phyloP scores from a whole-genome alignment of 495 filamentous ascomycete species.

The Pyronema domesticum region DNA sequence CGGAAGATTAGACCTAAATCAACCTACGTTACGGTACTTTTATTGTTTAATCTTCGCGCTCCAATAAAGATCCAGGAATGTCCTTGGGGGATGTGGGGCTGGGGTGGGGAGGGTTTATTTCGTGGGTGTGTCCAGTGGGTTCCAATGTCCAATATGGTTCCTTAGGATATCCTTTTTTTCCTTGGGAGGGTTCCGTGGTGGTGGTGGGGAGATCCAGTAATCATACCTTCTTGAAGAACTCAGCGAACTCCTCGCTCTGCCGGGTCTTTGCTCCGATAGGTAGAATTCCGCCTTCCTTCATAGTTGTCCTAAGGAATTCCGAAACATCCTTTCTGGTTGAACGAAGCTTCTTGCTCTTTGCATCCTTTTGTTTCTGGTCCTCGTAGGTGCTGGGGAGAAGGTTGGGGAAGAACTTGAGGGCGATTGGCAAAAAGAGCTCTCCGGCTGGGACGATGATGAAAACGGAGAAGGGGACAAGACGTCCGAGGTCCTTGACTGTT shows the following conservation, averaged over 20 bases:
- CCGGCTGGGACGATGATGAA: constrained; percentile 95
- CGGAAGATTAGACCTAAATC: too few relatives aligned
- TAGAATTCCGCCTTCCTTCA: constrained; percentile 72
- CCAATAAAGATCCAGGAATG: too few relatives aligned
- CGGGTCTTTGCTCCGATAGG: constrained; percentile 71
- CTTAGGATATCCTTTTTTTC: too few relatives aligned
- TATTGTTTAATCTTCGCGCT: too few relatives aligned
- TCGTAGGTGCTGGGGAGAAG: constrained; percentile 95
- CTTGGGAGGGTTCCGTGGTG: not conserved
- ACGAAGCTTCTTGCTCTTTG: constrained; percentile 65
- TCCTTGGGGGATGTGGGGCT: too few relatives aligned
- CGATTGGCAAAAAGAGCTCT: constrained; percentile 84
- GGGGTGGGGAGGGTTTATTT: too few relatives aligned
- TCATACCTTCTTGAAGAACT: constrained; percentile 85
- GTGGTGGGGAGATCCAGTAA: not conserved
- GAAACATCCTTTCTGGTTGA: constrained; percentile 88
- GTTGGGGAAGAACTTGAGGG: constrained; percentile 88
- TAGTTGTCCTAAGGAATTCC: constrained; percentile 68
- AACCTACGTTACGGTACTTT: too few relatives aligned
- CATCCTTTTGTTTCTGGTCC: constrained; percentile 70
- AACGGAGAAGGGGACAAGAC: constrained; percentile 86
- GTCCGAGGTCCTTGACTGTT: constrained; percentile 82
- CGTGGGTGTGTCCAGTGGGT: too few relatives aligned
- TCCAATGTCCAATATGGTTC: too few relatives aligned
- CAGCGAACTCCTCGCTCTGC: constrained; percentile 85